Percentiles rank a stretch among this genome's conserved stretches.
These are phyloP conservation scores for Cladorrhinum samala DNA, from an alignment of 495 filamentous ascomycete genomes.

Conservation along the genomic window DNA sequence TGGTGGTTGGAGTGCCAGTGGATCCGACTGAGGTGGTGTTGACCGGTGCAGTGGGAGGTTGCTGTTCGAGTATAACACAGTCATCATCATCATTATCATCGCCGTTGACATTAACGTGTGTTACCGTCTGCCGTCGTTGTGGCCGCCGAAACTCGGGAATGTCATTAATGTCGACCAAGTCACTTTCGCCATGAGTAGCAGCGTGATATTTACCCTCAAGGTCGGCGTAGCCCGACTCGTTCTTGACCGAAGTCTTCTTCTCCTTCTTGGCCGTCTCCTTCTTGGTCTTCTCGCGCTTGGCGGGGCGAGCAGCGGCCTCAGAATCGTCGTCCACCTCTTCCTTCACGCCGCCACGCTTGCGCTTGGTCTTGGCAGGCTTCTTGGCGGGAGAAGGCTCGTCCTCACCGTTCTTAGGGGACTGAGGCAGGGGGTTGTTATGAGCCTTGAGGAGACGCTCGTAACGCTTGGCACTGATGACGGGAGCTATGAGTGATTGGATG, in stretches of 20 bases:
- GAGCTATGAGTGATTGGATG: not conserved
- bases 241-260: slow-evolving; percentile 3
- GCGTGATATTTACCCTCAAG: slow-evolving; percentile 3
- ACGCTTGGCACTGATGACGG: slow-evolving; percentile 49
- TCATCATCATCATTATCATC: not conserved
- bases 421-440: slow-evolving; percentile 35
- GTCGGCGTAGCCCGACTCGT: not conserved
- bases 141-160: not conserved
- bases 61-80: not conserved
- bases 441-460: slow-evolving; percentile 59
- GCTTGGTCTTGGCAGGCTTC: not conserved
- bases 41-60: not conserved
- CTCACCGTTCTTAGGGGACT: not conserved
- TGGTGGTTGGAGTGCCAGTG: too few species aligned
- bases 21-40: too few species aligned
- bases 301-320: not conserved
- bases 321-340: slow-evolving; percentile 4
- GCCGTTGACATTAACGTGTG: not conserved
- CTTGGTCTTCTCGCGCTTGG: not conserved
- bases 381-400: not conserved
- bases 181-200: not conserved
- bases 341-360: slow-evolving; percentile 2
- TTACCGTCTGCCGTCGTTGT: not conserved
- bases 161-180: not conserved
- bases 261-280: slow-evolving; percentile 1